Evolutionary conservation across 768 basidiomycete species (phyloP), one percentile per base, ranked within the genome.

Genomic region (Lactarius pseudohatsudake): DNA sequence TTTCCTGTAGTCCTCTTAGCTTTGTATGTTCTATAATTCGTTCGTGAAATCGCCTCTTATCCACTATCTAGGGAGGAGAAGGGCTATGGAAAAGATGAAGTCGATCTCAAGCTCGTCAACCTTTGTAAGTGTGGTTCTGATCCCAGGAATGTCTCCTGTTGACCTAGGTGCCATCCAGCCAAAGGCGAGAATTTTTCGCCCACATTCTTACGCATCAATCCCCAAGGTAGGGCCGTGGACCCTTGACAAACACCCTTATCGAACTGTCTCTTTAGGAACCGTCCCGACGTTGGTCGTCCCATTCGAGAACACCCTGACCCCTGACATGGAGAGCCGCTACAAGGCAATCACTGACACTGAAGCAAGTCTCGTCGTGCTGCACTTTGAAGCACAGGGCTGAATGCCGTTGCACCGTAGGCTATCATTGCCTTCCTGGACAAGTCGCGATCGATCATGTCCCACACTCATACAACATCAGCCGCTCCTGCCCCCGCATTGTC

Each of bases 281-380:
- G 83, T 94, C 4, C 94, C 94, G 13, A 90, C 90, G 3, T 78
- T 95, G 59, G 86, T 94, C 32, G 94, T 94, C n/a, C 94, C 94
- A 0, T 79, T 93, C 13, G 78, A 86, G 69, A 87, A 90, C 69
- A 90, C 91, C 4, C 81, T 94, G 10, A 76, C 82, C 0, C 79
- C 83, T 3, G 91, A 88, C 20, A 81, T 86, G 30, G 90, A 92
- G 71, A 90, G 86, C 70, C 84, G 90, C 53, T 96, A 91, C 80
- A 89, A 91, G 72, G 87, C 91, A 3, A 77, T 96, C 63, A 84
- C 86, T 28, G 90, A 92, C 70, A 84, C 86, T 16, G 88, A 88
- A 79, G 93, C 89, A 70, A 63, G 64, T 60, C 36, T 53, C 61
- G n/a, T 54, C 58, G 34, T 53, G 41, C 53, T 36, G 32, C 40